A percentile compares a stretch with the other conserved stretches of the same genome.
phyloP scores from a whole-genome alignment of 768 basidiomycete genomes.

The Pleurotus platypus region DNA sequence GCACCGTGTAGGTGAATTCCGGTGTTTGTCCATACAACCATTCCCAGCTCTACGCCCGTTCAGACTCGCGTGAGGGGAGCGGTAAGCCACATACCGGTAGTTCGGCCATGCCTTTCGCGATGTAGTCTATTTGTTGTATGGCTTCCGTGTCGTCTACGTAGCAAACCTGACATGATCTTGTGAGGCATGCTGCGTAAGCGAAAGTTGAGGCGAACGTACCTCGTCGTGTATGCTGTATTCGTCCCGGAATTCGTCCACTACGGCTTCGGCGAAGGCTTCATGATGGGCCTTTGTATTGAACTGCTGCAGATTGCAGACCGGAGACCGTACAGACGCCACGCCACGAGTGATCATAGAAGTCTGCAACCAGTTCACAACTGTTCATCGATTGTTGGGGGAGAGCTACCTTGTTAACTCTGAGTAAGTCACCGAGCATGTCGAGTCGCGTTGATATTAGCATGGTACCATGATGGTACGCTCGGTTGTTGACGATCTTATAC shows the following conservation, averaged over 20 bases:
- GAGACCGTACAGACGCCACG: conserved; percentile 88
- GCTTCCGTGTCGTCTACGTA: conserved; percentile 44
- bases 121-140: conserved; percentile 48
- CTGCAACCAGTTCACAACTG: conserved; percentile 31
- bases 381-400: too few species aligned
- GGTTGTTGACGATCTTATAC: conserved; percentile 87
- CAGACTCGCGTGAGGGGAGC: background rate
- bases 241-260: conserved; percentile 62
- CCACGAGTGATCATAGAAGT: conserved; percentile 80
- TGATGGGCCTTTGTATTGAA: conserved; percentile 55
- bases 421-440: conserved; percentile 64
- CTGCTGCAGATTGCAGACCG: conserved; percentile 78
- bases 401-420: conserved; percentile 62
- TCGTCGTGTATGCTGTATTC: conserved; percentile 43
- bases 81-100: conserved; percentile 48
- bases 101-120: conserved; percentile 68
- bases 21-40: conserved; percentile 95
- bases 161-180: conserved; percentile 27
- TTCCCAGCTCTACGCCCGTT: conserved; percentile 71
- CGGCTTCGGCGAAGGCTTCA: conserved; percentile 64
- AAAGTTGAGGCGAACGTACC: conserved; percentile 16
- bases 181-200: background rate
- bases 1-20: conserved; percentile 72
- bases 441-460: conserved; percentile 91
- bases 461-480: conserved; percentile 97